Percentiles rank a stretch among this genome's conserved stretches.
phyloP scores from a whole-genome alignment of 2,329 filamentous ascomycete genomes.

The Dactylellina drechsleri region DNA sequence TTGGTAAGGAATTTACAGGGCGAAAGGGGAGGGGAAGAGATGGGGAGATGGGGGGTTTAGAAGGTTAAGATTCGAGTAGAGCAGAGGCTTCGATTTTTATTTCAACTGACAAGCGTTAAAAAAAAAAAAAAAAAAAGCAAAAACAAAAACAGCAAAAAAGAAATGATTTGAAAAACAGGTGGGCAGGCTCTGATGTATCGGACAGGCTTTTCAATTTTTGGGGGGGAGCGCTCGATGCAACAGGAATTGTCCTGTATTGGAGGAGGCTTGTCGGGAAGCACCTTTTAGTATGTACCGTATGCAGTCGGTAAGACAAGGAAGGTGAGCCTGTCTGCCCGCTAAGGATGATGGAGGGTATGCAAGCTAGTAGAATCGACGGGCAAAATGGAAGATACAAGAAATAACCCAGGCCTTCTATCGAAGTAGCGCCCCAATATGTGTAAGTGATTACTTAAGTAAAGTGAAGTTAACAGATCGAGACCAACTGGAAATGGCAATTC shows the following conservation, averaged over 20 bases:
- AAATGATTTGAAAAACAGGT: slow-evolving; percentile 17
- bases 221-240: slow-evolving; percentile 25
- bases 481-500: slow-evolving; percentile 23
- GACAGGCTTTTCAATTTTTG: slow-evolving; percentile 17
- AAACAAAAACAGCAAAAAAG: slow-evolving; percentile 21
- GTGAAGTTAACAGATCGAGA: slow-evolving; percentile 30
- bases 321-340: slow-evolving; percentile 19
- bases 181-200: slow-evolving; percentile 48
- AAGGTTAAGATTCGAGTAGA: slow-evolving; percentile 20
- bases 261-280: no score
- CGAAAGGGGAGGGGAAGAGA: slow-evolving; percentile 1
- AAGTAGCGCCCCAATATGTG: background rate
- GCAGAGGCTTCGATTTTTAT: slow-evolving; percentile 53
- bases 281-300: slow-evolving; percentile 16
- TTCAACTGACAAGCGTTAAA: slow-evolving; percentile 36
- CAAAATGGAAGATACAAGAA: slow-evolving; percentile 17
- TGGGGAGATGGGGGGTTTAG: slow-evolving; percentile 13
- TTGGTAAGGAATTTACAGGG: background rate
- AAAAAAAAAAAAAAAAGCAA: slow-evolving; percentile 40
- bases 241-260: no score
- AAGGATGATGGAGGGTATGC: no score
- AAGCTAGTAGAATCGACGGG: slow-evolving; percentile 14
- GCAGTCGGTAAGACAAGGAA: slow-evolving; percentile 52
- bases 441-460: slow-evolving; percentile 4
- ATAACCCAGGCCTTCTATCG: background rate